Conservation (phyloP, 768 basidiomycete species). For the Suillus cothurnatus region DNA sequence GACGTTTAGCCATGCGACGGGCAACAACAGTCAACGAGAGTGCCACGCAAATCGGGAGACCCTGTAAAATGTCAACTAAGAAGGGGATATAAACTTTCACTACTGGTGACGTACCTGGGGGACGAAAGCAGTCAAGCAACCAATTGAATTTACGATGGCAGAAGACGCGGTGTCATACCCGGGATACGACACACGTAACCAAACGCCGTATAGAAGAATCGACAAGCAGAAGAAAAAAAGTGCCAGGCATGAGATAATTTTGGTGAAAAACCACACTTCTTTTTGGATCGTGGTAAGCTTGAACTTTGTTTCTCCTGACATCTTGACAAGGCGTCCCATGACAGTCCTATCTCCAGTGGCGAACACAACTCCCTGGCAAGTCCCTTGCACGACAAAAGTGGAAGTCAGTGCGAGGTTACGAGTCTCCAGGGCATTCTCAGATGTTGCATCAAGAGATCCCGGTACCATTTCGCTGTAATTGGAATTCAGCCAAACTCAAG, state of each 20-base stretch:
- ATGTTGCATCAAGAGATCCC: conserved; percentile 40
- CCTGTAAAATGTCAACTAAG: conserved; percentile 45
- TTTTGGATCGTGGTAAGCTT: conserved; percentile 26
- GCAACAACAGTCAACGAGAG: conserved; percentile 50
- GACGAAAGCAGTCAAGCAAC: conserved; percentile 43
- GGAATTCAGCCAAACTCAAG: background rate
- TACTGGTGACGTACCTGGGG: conserved; percentile 41
- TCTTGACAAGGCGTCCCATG: conserved; percentile 43
- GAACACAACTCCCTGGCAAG: conserved; percentile 49
- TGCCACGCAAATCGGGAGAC: conserved; percentile 56
- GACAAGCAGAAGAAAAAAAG: conserved; percentile 45
- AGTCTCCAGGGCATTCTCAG: conserved; percentile 46
- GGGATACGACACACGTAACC: conserved; percentile 28
- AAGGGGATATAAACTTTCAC: conserved; percentile 62
- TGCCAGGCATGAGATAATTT: conserved; percentile 52
- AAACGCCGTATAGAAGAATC: conserved; percentile 37
- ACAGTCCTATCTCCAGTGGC: conserved; percentile 53
- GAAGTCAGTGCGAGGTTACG: conserved; percentile 51
- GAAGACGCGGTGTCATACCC: conserved; percentile 46
- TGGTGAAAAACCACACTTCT: conserved; percentile 46
- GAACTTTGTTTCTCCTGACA: conserved; percentile 43
- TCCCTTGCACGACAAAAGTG: conserved; percentile 45
- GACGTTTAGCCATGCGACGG: conserved; percentile 50
- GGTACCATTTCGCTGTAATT: conserved; percentile 33
- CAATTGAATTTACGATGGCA: conserved; percentile 29